Evolutionary conservation across 805 yeast species (phyloP), one percentile per base, ranked within the genome.

Genomic region (Yamadazyma insecticola): DNA sequence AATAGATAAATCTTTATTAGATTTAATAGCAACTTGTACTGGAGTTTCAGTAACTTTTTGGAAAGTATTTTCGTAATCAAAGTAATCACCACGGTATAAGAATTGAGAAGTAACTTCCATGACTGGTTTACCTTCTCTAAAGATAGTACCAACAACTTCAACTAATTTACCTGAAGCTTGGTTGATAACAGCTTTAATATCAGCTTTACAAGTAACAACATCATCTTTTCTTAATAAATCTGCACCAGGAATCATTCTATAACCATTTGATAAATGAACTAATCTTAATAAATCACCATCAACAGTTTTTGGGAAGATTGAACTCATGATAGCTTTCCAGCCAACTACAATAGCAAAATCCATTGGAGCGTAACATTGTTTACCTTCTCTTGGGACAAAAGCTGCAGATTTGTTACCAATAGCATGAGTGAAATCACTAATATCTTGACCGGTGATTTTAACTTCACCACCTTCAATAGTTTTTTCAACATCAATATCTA

Each of bases 311-410:
- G 98, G 98, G 92, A 92, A 92, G 48, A 92, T 85, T n/a, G 97
- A 89, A 70, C 84, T 87, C 69, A 92, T 90, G 56, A 92, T 90
- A 30, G 97, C 94, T 67, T 82, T 83, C 99, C 99, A 92, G 27
- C 98, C 97, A 48, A 89, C 77, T 36, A 92, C 97, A 59, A 92
- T 92, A 29, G 98, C 97, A 55, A 89, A 92, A 70, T 92, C 99
- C 97, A 92, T 90, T 52, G 99, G 99, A 29, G 97, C 98, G 48
- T 78, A 70, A 37, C 86, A 80, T 42, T 74, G 75, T 60, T 85
- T 82, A 43, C 89, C 92, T 30, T 85, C 76, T 69, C 96, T 79
- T 37, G 81, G 74, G 47, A 89, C 96, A 50, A 88, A 92, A 40
- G 94, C 96, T 67, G 92, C 97, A 61, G 96, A 88, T 45, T 83